A percentile compares a stretch with the other conserved stretches of the same genome.
phyloP scores from a whole-genome alignment of 176 grass and related monocot genomes.

The Aegilops longissima region DNA sequence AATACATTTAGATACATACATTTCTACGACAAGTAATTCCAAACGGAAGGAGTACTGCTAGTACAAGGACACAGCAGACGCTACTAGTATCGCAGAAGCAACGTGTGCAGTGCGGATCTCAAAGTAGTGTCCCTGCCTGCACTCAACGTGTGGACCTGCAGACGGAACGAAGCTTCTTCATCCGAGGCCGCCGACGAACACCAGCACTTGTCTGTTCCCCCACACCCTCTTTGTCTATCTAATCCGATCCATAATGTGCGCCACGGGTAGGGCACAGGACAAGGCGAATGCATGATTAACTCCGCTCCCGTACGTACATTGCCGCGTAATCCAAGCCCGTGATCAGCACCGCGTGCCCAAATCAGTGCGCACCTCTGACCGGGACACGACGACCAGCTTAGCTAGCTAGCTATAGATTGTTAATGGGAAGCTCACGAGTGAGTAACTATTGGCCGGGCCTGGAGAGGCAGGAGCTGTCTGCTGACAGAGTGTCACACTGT shows the following conservation, averaged over 20 bases:
- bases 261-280: background rate
- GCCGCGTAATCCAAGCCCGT: background rate
- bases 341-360: constrained; percentile 11
- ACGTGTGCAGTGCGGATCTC: too few species aligned
- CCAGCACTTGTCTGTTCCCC: too few species aligned
- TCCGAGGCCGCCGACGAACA: constrained; percentile 1
- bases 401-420: background rate
- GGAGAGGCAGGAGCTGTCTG: background rate
- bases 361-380: background rate
- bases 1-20: too few species aligned
- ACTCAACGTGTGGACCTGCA: too few species aligned
- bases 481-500: background rate
- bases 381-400: background rate
- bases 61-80: too few species aligned
- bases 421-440: background rate
- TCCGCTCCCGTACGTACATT: background rate
- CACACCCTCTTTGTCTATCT: too few species aligned
- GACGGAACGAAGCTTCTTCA: too few species aligned
- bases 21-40: too few species aligned
- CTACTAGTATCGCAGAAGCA: too few species aligned
- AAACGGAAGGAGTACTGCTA: too few species aligned
- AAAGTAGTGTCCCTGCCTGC: too few species aligned
- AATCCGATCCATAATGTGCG: constrained; percentile 16
- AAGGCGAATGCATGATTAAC: background rate
- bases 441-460: background rate